These are phyloP conservation scores for Russula sp. DNA, from an alignment of 768 basidiomycete genomes.

Conservation along the genomic window DNA sequence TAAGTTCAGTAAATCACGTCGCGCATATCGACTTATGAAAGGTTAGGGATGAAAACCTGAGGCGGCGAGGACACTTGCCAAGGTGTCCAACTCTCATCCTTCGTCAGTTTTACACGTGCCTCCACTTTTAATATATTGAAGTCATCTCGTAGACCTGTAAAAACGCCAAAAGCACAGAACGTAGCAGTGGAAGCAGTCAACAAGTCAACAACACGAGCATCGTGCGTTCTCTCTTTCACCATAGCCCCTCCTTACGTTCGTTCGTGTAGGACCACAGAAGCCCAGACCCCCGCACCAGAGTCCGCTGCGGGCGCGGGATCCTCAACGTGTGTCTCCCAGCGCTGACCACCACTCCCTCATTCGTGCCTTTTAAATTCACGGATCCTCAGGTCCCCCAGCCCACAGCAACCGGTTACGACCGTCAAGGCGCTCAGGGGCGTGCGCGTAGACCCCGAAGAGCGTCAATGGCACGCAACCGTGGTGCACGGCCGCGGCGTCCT, in stretches of 20 bases:
- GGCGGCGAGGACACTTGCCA: not conserved
- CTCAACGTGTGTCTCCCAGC: not conserved
- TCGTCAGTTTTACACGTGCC: not conserved
- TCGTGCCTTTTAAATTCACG: no score
- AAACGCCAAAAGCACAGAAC: not conserved
- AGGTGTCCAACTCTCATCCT: not conserved
- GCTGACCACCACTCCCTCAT: no score
- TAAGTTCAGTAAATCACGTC: conserved; percentile 2
- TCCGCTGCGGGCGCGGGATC: not conserved
- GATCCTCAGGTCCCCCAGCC: not conserved
- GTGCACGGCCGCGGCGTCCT: conserved; percentile 58
- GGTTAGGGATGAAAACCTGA: not conserved
- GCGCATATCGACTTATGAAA: not conserved
- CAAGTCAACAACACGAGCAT: not conserved
- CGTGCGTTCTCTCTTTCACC: no score
- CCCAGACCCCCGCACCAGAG: not conserved
- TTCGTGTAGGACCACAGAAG: not conserved
- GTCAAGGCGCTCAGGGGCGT: conserved; percentile 12
- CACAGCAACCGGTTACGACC: not conserved
- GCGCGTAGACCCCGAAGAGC: conserved; percentile 29
- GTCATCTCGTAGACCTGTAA: not conserved
- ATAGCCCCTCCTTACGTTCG: no score
- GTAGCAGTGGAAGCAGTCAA: not conserved
- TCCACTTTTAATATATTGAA: not conserved
- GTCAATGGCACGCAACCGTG: conserved; percentile 45